These are phyloP conservation scores for Lachnellula hyalina DNA, from an alignment of 2,329 filamentous ascomycete species.

Conservation along the genomic window DNA sequence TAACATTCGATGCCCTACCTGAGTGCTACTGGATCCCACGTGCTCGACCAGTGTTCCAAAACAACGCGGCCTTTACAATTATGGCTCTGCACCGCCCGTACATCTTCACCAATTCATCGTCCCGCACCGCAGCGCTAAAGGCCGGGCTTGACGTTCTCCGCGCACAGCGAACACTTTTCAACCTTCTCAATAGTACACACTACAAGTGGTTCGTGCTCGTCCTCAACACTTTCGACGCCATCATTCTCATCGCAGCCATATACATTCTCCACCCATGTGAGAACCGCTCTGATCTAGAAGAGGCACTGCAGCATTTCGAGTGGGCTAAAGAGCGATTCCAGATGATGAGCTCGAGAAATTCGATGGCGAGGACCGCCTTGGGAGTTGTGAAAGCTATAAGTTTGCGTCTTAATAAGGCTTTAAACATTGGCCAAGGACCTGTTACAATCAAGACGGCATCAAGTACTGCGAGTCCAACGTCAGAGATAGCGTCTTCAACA, in stretches of 20 bases:
- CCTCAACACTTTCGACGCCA: slow-evolving; percentile 59
- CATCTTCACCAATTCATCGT: slow-evolving; percentile 51
- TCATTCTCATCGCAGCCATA: slow-evolving; percentile 55
- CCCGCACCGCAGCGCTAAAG: slow-evolving; percentile 50
- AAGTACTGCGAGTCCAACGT: background rate
- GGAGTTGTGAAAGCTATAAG: slow-evolving; percentile 52
- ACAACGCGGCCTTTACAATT: slow-evolving; percentile 44
- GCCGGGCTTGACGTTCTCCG: slow-evolving; percentile 52
- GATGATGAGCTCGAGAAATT: slow-evolving; percentile 48
- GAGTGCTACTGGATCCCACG: slow-evolving; percentile 49
- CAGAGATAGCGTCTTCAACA: slow-evolving; percentile 1
- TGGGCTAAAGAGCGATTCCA: slow-evolving; percentile 56
- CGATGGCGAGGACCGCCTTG: slow-evolving; percentile 48
- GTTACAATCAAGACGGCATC: background rate
- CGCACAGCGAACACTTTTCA: slow-evolving; percentile 47
- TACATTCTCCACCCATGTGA: slow-evolving; percentile 57
- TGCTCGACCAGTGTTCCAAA: slow-evolving; percentile 44
- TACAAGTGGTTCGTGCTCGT: slow-evolving; percentile 52
- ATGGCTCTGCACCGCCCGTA: slow-evolving; percentile 59
- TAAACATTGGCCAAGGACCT: slow-evolving; percentile 8
- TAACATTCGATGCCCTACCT: slow-evolving; percentile 48
- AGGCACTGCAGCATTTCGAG: slow-evolving; percentile 50
- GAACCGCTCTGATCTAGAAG: slow-evolving; percentile 42
- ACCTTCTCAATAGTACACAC: slow-evolving; percentile 44
- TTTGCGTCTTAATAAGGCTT: slow-evolving; percentile 46